These are phyloP conservation scores for Hymenotorrendiella dingleyae DNA, from an alignment of 2,329 filamentous ascomycete genomes.

Conservation along the genomic window DNA sequence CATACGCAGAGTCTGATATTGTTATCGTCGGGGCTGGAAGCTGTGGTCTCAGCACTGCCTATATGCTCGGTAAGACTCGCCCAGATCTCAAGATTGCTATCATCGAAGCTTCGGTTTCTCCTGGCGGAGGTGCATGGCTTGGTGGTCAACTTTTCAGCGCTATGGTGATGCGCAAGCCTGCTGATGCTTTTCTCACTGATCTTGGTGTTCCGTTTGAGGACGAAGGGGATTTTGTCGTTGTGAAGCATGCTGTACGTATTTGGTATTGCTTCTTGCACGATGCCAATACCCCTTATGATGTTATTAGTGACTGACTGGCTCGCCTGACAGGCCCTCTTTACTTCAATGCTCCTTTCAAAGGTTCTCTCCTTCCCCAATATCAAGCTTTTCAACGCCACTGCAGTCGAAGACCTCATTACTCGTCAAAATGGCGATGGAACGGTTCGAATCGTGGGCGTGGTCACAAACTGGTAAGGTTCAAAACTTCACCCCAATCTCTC, in stretches of 20 bases:
- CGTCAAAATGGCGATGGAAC: constrained; percentile 49
- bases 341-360: constrained; percentile 76
- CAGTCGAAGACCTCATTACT: constrained; percentile 89
- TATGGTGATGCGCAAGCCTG: constrained; percentile 93
- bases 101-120: constrained; percentile 80
- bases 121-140: constrained; percentile 86
- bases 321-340: constrained; percentile 64
- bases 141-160: constrained; percentile 91
- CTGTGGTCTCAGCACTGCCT: constrained; percentile 79
- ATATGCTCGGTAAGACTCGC: constrained; percentile 74
- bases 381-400: constrained; percentile 93
- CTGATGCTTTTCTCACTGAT: constrained; percentile 76
- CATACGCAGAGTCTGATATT: constrained; percentile 85
- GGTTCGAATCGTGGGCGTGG: constrained; percentile 77
- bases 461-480: constrained; percentile 98
- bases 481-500: too few relatives aligned
- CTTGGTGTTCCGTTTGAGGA: constrained; percentile 82
- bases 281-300: background rate
- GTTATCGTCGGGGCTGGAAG: constrained; percentile 90
- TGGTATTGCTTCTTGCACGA: background rate
- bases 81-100: constrained; percentile 90
- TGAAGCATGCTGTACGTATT: constrained; percentile 68
- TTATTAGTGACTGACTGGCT: background rate
- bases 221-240: constrained; percentile 81
- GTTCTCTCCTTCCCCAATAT: constrained; percentile 83